Percentiles rank a stretch among this genome's conserved stretches.
Conservation (phyloP, 208 protist species). For the Endotrypanum monterogeii region DNA sequence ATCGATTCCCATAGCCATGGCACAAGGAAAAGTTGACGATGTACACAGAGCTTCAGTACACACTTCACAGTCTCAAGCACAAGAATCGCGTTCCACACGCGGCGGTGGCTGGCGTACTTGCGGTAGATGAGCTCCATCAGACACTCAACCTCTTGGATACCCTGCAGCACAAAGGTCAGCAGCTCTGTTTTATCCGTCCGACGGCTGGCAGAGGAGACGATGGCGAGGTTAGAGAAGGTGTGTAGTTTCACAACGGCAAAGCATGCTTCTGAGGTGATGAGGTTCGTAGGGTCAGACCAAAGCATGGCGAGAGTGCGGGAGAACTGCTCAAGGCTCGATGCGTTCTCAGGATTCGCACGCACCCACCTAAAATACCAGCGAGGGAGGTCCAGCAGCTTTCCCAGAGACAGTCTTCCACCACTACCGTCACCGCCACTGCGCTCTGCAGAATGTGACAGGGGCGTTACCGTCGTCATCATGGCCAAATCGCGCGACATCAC, state of each 20-base stretch:
- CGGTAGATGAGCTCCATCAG: constrained; percentile 61
- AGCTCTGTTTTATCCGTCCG: constrained; percentile 41
- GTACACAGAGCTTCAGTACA: constrained; percentile 54
- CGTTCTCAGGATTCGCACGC: constrained; percentile 67
- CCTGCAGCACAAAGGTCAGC: constrained; percentile 36
- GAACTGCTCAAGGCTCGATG: constrained; percentile 63
- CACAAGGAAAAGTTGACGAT: constrained; percentile 69
- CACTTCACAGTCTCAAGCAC: constrained; percentile 68
- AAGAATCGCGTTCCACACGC: constrained; percentile 65
- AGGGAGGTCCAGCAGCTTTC: constrained; percentile 38
- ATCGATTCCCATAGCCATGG: constrained; percentile 68
- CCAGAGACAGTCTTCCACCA: constrained; percentile 11
- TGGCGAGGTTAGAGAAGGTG: constrained; percentile 51
- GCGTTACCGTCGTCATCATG: constrained; percentile 2
- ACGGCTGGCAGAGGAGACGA: constrained; percentile 42
- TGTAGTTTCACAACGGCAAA: constrained; percentile 67
- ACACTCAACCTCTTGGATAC: constrained; percentile 58
- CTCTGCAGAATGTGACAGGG: not conserved
- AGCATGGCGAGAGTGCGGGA: constrained; percentile 64
- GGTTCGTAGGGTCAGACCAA: constrained; percentile 55
- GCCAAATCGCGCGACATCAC: constrained; percentile 6
- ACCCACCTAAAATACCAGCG: constrained; percentile 75
- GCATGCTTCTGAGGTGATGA: constrained; percentile 67
- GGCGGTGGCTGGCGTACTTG: constrained; percentile 49
- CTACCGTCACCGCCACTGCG: not conserved